Evolutionary conservation across 2,329 filamentous ascomycete genomes (phyloP).

Genomic region (Sporothrix luriei): DNA sequence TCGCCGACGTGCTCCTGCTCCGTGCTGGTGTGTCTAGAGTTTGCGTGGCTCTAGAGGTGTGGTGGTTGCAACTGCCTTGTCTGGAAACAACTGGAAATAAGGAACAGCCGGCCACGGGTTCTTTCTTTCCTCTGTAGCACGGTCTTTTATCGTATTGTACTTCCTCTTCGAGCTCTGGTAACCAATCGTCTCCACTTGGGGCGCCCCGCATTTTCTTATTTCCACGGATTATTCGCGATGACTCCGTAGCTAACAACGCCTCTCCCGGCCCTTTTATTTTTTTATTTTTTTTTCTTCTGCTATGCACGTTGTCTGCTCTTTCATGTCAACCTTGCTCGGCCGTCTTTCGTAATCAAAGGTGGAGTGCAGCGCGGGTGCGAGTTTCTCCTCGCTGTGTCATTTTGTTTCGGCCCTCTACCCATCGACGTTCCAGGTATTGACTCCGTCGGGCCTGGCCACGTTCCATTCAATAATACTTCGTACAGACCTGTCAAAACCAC

Average conservation of each 20-base stretch:
- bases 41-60: neutral
- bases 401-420: neutral
- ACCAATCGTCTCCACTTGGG: too few relatives aligned
- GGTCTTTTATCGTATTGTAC: constrained; percentile 14
- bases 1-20: neutral
- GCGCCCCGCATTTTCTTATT: constrained; percentile 12
- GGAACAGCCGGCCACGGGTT: too few relatives aligned
- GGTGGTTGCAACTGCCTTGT: constrained; percentile 15
- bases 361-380: neutral
- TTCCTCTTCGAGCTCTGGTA: neutral
- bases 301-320: neutral
- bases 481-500: too few relatives aligned
- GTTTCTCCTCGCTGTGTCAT: constrained; percentile 14
- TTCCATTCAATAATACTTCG: neutral
- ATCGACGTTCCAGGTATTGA: neutral
- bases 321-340: neutral
- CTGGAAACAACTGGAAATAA: neutral
- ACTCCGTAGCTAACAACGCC: neutral
- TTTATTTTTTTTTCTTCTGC: neutral
- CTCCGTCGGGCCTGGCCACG: neutral
- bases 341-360: neutral
- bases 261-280: neutral
- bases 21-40: neutral
- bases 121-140: too few relatives aligned
- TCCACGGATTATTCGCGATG: constrained; percentile 17